phyloP scores from a whole-genome alignment of 257 asterid species.

The Solanum pimpinellifolium region DNA sequence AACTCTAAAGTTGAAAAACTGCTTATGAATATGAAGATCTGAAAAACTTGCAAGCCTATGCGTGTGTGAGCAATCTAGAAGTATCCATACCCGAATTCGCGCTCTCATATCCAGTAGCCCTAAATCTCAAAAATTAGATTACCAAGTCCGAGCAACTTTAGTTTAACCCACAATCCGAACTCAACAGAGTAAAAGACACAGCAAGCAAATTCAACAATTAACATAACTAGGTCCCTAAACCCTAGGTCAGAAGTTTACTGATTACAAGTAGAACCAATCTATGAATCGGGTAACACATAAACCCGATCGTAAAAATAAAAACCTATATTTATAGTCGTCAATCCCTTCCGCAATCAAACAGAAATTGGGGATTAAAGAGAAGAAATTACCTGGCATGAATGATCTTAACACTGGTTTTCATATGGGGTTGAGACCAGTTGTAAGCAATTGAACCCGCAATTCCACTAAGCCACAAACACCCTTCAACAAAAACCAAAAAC shows the following conservation, averaged over 20 bases:
- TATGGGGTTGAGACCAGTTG: conserved; percentile 87
- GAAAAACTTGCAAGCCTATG: neutral
- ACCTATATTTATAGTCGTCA: neutral
- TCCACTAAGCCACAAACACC: conserved; percentile 42
- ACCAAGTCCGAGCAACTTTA: neutral
- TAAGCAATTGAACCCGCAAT: conserved; percentile 78
- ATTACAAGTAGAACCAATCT: neutral
- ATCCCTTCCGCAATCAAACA: neutral
- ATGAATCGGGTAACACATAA: neutral
- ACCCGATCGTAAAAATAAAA: neutral
- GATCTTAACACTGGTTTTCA: conserved; percentile 86
- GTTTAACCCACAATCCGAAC: neutral
- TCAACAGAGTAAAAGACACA: neutral
- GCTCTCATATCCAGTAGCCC: neutral
- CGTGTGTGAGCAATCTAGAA: neutral
- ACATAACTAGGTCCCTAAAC: neutral
- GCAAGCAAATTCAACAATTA: neutral
- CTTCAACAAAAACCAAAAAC: conserved; percentile 4
- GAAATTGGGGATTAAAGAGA: neutral
- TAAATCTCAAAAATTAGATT: neutral
- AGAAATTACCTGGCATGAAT: conserved; percentile 70
- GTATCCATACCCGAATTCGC: neutral
- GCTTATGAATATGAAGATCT: neutral
- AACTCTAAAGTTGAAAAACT: neutral
- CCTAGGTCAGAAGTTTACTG: neutral